These are phyloP conservation scores for Cicer chorassanicum DNA, from an alignment of 306 rosid species.

Conservation along the genomic window DNA sequence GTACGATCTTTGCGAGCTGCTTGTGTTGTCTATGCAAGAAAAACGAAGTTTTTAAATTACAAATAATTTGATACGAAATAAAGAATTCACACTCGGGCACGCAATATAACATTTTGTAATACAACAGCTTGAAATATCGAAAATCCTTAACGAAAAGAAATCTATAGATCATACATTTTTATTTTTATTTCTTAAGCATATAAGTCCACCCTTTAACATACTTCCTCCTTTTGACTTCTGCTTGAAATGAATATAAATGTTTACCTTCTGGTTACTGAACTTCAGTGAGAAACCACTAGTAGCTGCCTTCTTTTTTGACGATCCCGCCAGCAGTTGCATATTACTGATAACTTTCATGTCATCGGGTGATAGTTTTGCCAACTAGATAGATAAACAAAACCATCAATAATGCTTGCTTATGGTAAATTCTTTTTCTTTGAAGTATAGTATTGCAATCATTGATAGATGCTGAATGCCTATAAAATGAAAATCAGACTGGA, in stretches of 20 bases:
- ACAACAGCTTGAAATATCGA: slow-evolving; percentile 5
- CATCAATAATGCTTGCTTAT: slow-evolving; percentile 24
- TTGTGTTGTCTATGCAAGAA: slow-evolving; percentile 59
- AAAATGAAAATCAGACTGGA: slow-evolving; percentile 20
- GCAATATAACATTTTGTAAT: slow-evolving; percentile 9
- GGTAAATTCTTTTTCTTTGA: slow-evolving; percentile 1
- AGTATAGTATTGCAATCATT: neutral
- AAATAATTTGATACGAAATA: slow-evolving; percentile 6
- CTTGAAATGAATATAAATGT: slow-evolving; percentile 27
- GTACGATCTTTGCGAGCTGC: slow-evolving; percentile 84
- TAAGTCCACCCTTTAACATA: slow-evolving; percentile 3
- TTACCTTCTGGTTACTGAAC: slow-evolving; percentile 81
- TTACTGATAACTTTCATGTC: slow-evolving; percentile 87
- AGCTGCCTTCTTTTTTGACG: slow-evolving; percentile 54
- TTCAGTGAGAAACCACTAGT: slow-evolving; percentile 72
- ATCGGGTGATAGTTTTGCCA: slow-evolving; percentile 78
- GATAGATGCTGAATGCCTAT: slow-evolving; percentile 8
- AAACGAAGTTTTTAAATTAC: slow-evolving; percentile 13
- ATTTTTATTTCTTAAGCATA: neutral
- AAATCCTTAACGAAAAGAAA: slow-evolving; percentile 29
- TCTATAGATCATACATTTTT: slow-evolving; percentile 17
- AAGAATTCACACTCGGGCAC: neutral
- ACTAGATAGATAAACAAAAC: slow-evolving; percentile 53
- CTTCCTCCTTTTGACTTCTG: slow-evolving; percentile 20
- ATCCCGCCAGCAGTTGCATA: slow-evolving; percentile 75